Conservation (phyloP, 306 rosid species). For the Cicer cuneatum region DNA sequence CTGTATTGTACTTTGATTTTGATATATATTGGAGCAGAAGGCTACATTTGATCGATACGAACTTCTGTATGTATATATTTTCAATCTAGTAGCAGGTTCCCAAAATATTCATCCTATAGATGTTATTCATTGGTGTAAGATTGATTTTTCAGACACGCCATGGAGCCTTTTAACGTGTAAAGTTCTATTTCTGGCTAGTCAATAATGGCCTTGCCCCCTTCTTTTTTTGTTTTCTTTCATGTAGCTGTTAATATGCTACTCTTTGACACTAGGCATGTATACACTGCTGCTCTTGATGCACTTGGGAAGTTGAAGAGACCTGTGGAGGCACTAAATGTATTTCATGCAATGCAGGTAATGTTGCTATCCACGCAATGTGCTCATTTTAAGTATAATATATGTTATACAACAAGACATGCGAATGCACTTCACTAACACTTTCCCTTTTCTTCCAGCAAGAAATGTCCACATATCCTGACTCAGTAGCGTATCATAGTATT, state of each 20-base stretch:
- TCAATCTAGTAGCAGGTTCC: slow-evolving; percentile 30
- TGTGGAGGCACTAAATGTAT: slow-evolving; percentile 83
- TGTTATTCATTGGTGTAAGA: slow-evolving; percentile 26
- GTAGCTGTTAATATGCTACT: slow-evolving; percentile 21
- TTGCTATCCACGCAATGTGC: slow-evolving; percentile 28
- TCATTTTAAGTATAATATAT: slow-evolving; percentile 34
- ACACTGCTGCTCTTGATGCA: slow-evolving; percentile 86
- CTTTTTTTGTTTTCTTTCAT: background rate
- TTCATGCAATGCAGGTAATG: slow-evolving; percentile 83
- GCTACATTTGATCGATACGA: slow-evolving; percentile 16
- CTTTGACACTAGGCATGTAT: slow-evolving; percentile 64
- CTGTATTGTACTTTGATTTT: slow-evolving; percentile 28
- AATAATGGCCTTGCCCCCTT: slow-evolving; percentile 5
- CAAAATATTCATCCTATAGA: slow-evolving; percentile 26
- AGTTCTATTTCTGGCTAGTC: slow-evolving; percentile 35
- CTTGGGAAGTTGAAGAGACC: slow-evolving; percentile 94
- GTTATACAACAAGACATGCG: slow-evolving; percentile 34
- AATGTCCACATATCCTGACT: slow-evolving; percentile 87
- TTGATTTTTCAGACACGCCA: slow-evolving; percentile 17
- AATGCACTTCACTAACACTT: slow-evolving; percentile 44
- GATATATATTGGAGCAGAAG: slow-evolving; percentile 21
- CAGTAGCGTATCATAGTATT: slow-evolving; percentile 87
- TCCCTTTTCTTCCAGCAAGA: slow-evolving; percentile 75
- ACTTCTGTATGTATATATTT: slow-evolving; percentile 9
- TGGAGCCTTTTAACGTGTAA: slow-evolving; percentile 3